phyloP scores from a whole-genome alignment of 1,284 basidiomycete genomes.

The Ganoderma lingzhi region DNA sequence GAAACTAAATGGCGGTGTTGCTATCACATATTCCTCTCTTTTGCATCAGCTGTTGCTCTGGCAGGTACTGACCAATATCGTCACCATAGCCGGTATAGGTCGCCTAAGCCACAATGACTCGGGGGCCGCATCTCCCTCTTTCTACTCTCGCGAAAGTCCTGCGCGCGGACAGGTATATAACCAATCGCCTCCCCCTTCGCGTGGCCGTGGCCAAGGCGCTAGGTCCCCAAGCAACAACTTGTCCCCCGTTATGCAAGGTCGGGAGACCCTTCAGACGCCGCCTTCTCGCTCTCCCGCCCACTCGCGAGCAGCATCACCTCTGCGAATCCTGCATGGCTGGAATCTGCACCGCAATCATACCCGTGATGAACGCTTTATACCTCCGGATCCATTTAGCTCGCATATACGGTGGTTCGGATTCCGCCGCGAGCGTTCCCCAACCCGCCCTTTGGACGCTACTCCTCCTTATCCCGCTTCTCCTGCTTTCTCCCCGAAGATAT shows the following conservation, averaged over 20 bases:
- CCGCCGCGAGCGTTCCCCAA: conserved; percentile 22
- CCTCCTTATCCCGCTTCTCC: conserved; percentile 25
- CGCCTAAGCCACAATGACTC: conserved; percentile 35
- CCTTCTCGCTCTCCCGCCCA: conserved; percentile 44
- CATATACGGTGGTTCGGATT: conserved; percentile 42
- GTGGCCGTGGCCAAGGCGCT: conserved; percentile 25
- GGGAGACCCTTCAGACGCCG: conserved; percentile 34
- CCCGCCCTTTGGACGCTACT: conserved; percentile 4
- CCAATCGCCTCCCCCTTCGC: conserved; percentile 28
- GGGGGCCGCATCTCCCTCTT: conserved; percentile 33
- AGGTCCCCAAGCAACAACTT: conserved; percentile 22
- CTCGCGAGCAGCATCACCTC: conserved; percentile 54
- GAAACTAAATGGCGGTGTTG: background rate
- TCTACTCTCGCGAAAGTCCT: conserved; percentile 36
- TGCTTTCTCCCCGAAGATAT: conserved; percentile 27
- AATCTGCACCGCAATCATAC: conserved; percentile 48
- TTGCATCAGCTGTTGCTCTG: background rate
- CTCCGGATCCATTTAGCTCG: conserved; percentile 54
- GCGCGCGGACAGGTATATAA: conserved; percentile 16
- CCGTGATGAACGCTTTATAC: conserved; percentile 58
- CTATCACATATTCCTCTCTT: background rate
- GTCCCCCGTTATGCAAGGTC: conserved; percentile 28
- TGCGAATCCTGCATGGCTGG: conserved; percentile 46
- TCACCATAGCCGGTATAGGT: conserved; percentile 27
- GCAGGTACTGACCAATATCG: background rate